Evolutionary conservation across 257 asterid species (phyloP).

Genomic region (Nicotiana tomentosiformis): DNA sequence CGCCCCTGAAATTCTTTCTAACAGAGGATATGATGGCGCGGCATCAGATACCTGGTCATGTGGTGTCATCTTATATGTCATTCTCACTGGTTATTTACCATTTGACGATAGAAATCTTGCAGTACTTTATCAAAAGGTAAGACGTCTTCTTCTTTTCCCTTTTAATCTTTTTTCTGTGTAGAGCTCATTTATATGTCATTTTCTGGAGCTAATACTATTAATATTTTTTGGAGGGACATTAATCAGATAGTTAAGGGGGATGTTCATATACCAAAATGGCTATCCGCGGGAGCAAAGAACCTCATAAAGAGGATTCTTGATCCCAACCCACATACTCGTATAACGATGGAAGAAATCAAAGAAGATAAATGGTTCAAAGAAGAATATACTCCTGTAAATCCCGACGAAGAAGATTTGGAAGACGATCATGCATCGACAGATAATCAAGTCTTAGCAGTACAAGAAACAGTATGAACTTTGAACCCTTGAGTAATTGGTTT

Average conservation of each 20-base stretch:
- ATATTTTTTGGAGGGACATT: neutral
- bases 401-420: constrained; percentile 45
- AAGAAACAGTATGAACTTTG: constrained; percentile 34
- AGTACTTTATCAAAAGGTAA: constrained; percentile 93
- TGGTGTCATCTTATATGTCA: constrained; percentile 85
- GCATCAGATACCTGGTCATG: constrained; percentile 95
- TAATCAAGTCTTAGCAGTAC: constrained; percentile 43
- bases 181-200: neutral
- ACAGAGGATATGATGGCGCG: constrained; percentile 91
- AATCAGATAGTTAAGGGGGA: constrained; percentile 84
- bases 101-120: constrained; percentile 94
- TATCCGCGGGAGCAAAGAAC: constrained; percentile 76
- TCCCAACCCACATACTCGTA: constrained; percentile 75
- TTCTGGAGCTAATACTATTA: neutral
- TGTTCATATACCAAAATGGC: constrained; percentile 84
- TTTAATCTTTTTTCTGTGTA: neutral
- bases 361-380: constrained; percentile 75
- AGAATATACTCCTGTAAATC: constrained; percentile 53
- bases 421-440: constrained; percentile 39
- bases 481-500: neutral
- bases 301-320: constrained; percentile 83
- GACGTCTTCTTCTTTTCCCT: neutral
- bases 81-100: constrained; percentile 92
- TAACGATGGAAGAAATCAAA: constrained; percentile 61
- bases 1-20: constrained; percentile 91